phyloP scores from a whole-genome alignment of 345 rosid genomes.

The Iberis pinnata region DNA sequence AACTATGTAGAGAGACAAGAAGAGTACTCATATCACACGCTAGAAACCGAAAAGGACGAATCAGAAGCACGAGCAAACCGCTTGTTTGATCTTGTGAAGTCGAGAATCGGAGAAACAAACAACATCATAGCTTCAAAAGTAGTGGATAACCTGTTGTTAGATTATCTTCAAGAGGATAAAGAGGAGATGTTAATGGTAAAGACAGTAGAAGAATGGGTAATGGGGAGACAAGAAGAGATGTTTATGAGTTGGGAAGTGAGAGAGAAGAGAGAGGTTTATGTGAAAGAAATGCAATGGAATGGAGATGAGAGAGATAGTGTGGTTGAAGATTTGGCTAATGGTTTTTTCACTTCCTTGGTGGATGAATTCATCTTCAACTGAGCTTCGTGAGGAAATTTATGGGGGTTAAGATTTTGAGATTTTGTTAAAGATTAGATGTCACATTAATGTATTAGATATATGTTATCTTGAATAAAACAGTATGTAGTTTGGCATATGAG shows the following conservation, averaged over 20 bases:
- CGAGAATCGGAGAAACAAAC: constrained; percentile 12
- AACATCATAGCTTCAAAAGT: constrained; percentile 3
- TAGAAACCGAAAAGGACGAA: constrained; percentile 12
- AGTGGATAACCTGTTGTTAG: constrained; percentile 36
- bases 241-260: constrained; percentile 52
- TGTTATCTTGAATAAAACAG: too few relatives aligned
- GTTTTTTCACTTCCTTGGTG: constrained; percentile 43
- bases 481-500: too few relatives aligned
- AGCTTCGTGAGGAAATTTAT: constrained; percentile 19
- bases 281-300: constrained; percentile 39
- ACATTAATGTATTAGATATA: too few relatives aligned
- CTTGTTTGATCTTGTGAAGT: constrained; percentile 22
- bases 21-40: constrained; percentile 5
- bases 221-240: constrained; percentile 36
- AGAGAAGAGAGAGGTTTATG: constrained; percentile 39
- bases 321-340: constrained; percentile 39
- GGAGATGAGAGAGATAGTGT: constrained; percentile 40
- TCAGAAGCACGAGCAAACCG: constrained; percentile 19
- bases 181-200: constrained; percentile 29
- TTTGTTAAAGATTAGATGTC: constrained; percentile 8
- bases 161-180: constrained; percentile 46
- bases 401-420: too few relatives aligned
- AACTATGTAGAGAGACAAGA: constrained; percentile 27
- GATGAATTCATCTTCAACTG: constrained; percentile 47
- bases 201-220: constrained; percentile 53